phyloP scores from a whole-genome alignment of 352 stramenopile species.

The Phytophthora aleatoria region DNA sequence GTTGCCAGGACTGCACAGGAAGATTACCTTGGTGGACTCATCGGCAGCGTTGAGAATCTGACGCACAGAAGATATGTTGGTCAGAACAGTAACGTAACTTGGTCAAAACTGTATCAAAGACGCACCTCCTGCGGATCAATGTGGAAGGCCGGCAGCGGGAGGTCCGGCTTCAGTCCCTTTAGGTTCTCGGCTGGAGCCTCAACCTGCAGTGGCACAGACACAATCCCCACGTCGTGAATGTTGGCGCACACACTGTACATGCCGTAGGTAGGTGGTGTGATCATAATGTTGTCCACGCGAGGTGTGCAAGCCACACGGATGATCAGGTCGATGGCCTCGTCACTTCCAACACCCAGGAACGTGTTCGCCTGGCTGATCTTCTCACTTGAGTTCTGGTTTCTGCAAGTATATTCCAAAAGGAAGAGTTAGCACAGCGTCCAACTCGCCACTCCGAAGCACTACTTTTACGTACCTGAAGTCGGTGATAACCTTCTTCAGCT shows the following conservation, averaged over 20 bases:
- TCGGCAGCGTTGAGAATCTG: conserved; percentile 91
- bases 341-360: conserved; percentile 98
- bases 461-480: conserved; percentile 57
- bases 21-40: conserved; percentile 95
- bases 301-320: conserved; percentile 97
- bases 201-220: conserved; percentile 91
- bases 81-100: neutral
- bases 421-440: conserved; percentile 1
- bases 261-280: conserved; percentile 97
- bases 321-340: conserved; percentile 98
- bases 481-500: conserved; percentile 93
- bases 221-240: conserved; percentile 97
- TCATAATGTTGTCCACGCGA: conserved; percentile 93
- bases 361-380: conserved; percentile 92
- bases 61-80: neutral
- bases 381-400: conserved; percentile 53
- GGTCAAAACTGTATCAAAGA: neutral
- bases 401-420: conserved; percentile 13
- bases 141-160: conserved; percentile 76
- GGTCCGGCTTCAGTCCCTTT: conserved; percentile 62
- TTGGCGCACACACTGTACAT: conserved; percentile 99
- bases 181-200: conserved; percentile 60
- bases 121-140: conserved; percentile 75
- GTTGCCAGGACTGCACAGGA: conserved; percentile 98
- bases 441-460: conserved; percentile 15